phyloP scores from a whole-genome alignment of 2,329 filamentous ascomycete genomes.

The Claviceps pazoutovae region DNA sequence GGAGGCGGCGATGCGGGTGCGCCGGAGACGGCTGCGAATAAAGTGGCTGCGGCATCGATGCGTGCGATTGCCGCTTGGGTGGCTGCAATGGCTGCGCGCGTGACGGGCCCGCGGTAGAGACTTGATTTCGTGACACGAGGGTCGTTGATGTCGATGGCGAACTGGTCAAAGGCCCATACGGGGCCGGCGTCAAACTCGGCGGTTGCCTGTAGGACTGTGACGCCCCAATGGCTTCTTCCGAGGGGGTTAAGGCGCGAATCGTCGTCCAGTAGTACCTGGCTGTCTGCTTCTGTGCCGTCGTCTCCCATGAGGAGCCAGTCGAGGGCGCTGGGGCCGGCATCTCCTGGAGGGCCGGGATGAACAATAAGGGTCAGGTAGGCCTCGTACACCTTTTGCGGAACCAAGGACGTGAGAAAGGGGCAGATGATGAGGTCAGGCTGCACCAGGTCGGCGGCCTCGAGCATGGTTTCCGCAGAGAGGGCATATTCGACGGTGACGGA shows the following conservation, averaged over 20 bases:
- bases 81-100: conserved; percentile 23
- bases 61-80: conserved; percentile 23
- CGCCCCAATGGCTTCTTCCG: conserved; percentile 26
- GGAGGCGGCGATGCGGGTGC: conserved; percentile 4
- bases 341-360: conserved; percentile 27
- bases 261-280: conserved; percentile 15
- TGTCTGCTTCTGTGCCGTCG: conserved; percentile 20
- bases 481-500: conserved; percentile 27
- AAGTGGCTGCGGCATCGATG: conserved; percentile 14
- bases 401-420: conserved; percentile 25
- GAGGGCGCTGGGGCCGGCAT: conserved; percentile 26
- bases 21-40: neutral
- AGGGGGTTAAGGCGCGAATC: conserved; percentile 11
- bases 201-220: conserved; percentile 26
- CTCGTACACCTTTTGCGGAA: conserved; percentile 23
- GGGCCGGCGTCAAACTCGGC: conserved; percentile 28
- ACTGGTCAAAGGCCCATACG: conserved; percentile 30
- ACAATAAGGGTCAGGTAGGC: conserved; percentile 25
- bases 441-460: conserved; percentile 22
- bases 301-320: conserved; percentile 30
- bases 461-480: conserved; percentile 19
- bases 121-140: conserved; percentile 24
- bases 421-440: conserved; percentile 27
- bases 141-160: conserved; percentile 26
- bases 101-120: conserved; percentile 25